These are phyloP conservation scores for Phylloporus gajari DNA, from an alignment of 1,284 basidiomycete species.

Conservation along the genomic window DNA sequence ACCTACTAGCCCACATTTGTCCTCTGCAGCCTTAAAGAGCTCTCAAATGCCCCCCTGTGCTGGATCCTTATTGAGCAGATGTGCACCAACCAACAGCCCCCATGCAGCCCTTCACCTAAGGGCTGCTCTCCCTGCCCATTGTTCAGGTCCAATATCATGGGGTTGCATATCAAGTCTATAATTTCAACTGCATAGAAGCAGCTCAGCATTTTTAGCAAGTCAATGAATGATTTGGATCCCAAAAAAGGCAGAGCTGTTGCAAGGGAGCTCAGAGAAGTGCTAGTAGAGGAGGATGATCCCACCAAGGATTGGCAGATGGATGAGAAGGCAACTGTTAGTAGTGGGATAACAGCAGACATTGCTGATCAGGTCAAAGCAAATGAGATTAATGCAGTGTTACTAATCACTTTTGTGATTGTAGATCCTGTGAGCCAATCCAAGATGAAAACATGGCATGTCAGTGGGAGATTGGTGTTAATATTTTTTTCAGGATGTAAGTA, in stretches of 20 bases:
- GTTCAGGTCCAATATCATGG: slow-evolving; percentile 54
- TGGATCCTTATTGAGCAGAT: slow-evolving; percentile 76
- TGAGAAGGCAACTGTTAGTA: slow-evolving; percentile 19
- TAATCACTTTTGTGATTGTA: neutral
- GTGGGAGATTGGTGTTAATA: slow-evolving; percentile 18
- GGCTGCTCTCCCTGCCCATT: slow-evolving; percentile 63
- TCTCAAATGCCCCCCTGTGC: slow-evolving; percentile 45
- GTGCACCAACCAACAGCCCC: slow-evolving; percentile 48
- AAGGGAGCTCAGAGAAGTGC: slow-evolving; percentile 74
- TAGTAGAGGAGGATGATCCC: slow-evolving; percentile 58
- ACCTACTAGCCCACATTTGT: slow-evolving; percentile 72
- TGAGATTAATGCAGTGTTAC: slow-evolving; percentile 12
- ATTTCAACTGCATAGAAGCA: slow-evolving; percentile 62
- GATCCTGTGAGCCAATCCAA: slow-evolving; percentile 8
- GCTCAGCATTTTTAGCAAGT: slow-evolving; percentile 65
- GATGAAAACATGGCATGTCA: slow-evolving; percentile 24
- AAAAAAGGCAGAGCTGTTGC: slow-evolving; percentile 54
- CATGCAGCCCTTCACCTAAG: slow-evolving; percentile 39
- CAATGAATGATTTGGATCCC: slow-evolving; percentile 34
- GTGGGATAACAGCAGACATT: slow-evolving; percentile 16
- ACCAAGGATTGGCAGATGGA: slow-evolving; percentile 24
- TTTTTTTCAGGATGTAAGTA: slow-evolving; percentile 12
- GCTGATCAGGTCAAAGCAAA: slow-evolving; percentile 20
- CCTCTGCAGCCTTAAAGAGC: slow-evolving; percentile 68
- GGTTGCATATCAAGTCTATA: slow-evolving; percentile 48